Evolutionary conservation across 2,329 filamentous ascomycete species (phyloP).

Genomic region (Drechslerella stenobrocha): DNA sequence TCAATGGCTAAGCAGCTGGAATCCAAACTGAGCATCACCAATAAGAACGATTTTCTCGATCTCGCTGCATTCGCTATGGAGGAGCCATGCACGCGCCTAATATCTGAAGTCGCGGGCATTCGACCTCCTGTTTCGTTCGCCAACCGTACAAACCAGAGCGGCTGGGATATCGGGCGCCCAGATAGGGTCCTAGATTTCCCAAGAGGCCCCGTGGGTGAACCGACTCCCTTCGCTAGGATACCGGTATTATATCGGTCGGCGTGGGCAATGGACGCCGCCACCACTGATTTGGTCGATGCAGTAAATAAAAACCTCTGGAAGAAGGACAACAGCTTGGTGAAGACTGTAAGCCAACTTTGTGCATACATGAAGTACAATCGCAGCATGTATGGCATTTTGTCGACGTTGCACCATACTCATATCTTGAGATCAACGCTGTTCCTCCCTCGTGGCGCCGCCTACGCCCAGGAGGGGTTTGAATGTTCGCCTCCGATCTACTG

Average conservation of each 20-base stretch:
- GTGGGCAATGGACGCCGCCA: not conserved
- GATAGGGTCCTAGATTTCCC: not conserved
- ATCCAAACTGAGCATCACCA: not conserved
- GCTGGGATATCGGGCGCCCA: not conserved
- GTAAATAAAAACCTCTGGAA: not conserved
- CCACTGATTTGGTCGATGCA: not conserved
- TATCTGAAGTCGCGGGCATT: not conserved
- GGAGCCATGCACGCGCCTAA: not conserved
- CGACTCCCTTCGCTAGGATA: not conserved
- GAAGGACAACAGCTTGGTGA: not conserved
- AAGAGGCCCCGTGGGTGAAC: not conserved
- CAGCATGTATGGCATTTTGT: not conserved
- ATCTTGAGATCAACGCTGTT: not conserved
- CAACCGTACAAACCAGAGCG: not conserved
- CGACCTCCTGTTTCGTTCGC: not conserved
- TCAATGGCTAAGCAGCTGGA: not conserved
- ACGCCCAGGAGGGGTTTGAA: not conserved
- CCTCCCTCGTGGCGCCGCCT: no score
- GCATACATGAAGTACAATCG: not conserved
- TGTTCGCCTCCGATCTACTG: conserved; percentile 9
- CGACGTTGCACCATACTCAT: not conserved
- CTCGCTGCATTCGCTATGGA: not conserved
- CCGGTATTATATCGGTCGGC: not conserved
- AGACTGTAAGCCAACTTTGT: not conserved
- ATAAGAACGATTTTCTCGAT: not conserved